Evolutionary conservation across 306 rosid genomes (phyloP), one percentile per base, ranked within the genome.

Genomic region (Cyamopsis tetragonoloba): DNA sequence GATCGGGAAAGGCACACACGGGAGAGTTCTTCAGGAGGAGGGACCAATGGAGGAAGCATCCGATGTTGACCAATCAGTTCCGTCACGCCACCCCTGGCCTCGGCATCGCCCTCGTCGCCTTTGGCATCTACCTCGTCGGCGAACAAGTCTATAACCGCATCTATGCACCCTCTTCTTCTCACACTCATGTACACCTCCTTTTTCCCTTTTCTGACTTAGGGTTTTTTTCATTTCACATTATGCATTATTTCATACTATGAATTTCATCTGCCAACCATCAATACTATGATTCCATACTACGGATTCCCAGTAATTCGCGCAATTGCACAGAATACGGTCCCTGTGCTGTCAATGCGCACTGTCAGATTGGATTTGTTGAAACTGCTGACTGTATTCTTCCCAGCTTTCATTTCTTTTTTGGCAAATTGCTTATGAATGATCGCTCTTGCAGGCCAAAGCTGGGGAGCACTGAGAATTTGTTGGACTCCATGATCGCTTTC

Each of bases 1-100:
- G 82, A 23, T 42, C 65, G 24, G 64, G 70, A 50, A 44, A 70
- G 41, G n/a, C n/a, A n/a, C 15, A 81, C 18, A 88, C 96, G 0
- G 95, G 78, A 44, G 97, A 93, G 80, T 90, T 93, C 72, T 93
- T 93, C 85, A 83, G 81, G 82, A 77, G 99, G 76, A 90, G 95
- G 76, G 99, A 93, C 46, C 86, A 38, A 41, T 93, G 99, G 99
- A 90, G 99, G 88, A 93, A 88, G 87, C 97, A 93, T 20, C 99
- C 99, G 1, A 82, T 71, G 97, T 80, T 90, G 0, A 10, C 77
- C 4, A 90, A 83, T 79, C 97, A 90, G 89, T 38, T 90, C 4
- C 89, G 92, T 14, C 96, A 93, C 72, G 99, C 97, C 48, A 86
- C 87, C 27, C 99, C 96, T 15, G 97, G 97, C 24, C 89, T 93